Evolutionary conservation across 2,329 filamentous ascomycete species (phyloP), one percentile per base, ranked within the genome.

Genomic region (Phyllosticta capitalensis): DNA sequence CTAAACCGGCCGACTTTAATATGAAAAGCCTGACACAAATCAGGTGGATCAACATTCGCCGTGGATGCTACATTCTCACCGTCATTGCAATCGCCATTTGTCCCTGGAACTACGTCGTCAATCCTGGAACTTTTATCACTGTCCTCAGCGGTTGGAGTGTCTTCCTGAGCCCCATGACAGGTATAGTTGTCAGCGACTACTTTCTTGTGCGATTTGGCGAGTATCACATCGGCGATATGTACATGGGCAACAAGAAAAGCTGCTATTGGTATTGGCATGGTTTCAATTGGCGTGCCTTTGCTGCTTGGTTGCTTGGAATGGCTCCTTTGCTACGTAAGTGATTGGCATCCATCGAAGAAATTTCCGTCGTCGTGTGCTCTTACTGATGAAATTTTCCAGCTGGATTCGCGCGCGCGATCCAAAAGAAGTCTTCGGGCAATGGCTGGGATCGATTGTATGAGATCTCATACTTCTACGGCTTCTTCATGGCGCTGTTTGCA

Each of bases 61-160:
- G 67, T 3, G 65, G 66, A 24, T 59, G 61, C n/a, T 63, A 68
- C 56, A 63, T 69, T 49, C 62, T 67, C 54, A 63, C 53, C 24
- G 61, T 67, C 24, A 49, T 67, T 19, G 66, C 65, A 17, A 59
- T 65, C 10, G 67, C 68, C 24, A 60, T 69, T 19, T 65, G 63
- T 52, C 61, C 60, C 3, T 69, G 67, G 55, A 65, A 56, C 21
- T 56, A 56, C 49, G 59, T 60, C 21, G 53, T 45, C 52, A 60
- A 60, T 52, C 58, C 59, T 2, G 59, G 59, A 30, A 60, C 59
- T 14, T 60, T 60, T 54, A 56, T 60, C 54, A 56, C 59, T 9
- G 67, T 69, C 10, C 61, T 69, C n/a, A 65, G 62, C 53, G 62
- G 60, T 6, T 69, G 67, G 54, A 65, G 65, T 9, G 64, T 69